Evolutionary conservation across 2,329 filamentous ascomycete species (phyloP).

Genomic region (Incumbomyces lentus): DNA sequence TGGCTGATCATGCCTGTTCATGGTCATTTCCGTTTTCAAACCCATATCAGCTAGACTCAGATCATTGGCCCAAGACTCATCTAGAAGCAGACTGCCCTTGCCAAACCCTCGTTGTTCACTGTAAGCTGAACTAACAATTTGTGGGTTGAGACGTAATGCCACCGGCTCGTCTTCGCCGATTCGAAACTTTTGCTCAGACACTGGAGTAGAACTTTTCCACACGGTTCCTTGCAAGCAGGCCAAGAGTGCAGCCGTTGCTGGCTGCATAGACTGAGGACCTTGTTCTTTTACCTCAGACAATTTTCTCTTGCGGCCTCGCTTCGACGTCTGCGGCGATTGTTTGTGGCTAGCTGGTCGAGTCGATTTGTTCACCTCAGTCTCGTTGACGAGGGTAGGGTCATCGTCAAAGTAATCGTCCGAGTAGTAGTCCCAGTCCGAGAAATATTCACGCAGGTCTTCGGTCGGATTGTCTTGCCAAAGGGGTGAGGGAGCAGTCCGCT

Average conservation of each 20-base stretch:
- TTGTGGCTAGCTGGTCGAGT: slow-evolving; percentile 8
- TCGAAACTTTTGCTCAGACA: slow-evolving; percentile 25
- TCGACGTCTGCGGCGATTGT: slow-evolving; percentile 8
- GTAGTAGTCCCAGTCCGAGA: slow-evolving; percentile 37
- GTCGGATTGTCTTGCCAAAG: slow-evolving; percentile 29
- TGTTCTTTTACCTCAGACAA: slow-evolving; percentile 14
- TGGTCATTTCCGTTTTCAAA: slow-evolving; percentile 8
- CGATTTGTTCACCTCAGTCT: slow-evolving; percentile 12
- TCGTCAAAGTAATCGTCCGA: slow-evolving; percentile 37
- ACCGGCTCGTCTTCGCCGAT: slow-evolving; percentile 33
- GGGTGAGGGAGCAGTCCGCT: slow-evolving; percentile 31
- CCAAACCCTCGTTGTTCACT: slow-evolving; percentile 13
- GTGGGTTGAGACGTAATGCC: slow-evolving; percentile 36
- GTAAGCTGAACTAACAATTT: slow-evolving; percentile 24
- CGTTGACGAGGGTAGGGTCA: slow-evolving; percentile 26
- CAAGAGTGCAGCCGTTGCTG: slow-evolving; percentile 13
- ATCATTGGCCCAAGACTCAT: slow-evolving; percentile 22
- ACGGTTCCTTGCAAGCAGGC: slow-evolving; percentile 30
- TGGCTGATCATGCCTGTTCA: slow-evolving; percentile 4
- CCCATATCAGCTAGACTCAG: slow-evolving; percentile 21
- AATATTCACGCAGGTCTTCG: slow-evolving; percentile 30
- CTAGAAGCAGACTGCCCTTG: slow-evolving; percentile 5
- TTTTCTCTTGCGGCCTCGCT: slow-evolving; percentile 21
- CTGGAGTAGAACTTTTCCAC: slow-evolving; percentile 27
- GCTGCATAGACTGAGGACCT: slow-evolving; percentile 7